Evolutionary conservation across 306 rosid species (phyloP).

Genomic region (Spatholobus suberectus): DNA sequence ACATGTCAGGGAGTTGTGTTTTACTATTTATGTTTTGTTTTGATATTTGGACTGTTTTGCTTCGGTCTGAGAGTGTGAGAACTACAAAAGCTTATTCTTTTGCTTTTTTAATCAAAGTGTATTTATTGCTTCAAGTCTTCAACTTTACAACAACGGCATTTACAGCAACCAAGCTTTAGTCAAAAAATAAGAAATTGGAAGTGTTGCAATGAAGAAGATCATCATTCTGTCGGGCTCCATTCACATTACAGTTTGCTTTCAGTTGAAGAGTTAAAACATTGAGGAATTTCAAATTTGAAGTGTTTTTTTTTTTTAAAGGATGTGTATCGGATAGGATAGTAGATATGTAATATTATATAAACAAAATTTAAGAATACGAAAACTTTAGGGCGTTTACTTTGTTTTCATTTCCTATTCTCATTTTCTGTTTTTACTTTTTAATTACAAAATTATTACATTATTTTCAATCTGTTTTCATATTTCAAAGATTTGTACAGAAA

Average conservation of each 20-base stretch:
- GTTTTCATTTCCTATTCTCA: too few species aligned
- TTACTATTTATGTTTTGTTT: slow-evolving; percentile 27
- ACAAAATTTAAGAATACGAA: not conserved
- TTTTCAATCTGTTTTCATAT: too few species aligned
- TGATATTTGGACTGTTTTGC: slow-evolving; percentile 32
- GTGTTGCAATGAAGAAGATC: slow-evolving; percentile 11
- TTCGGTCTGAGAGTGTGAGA: not conserved
- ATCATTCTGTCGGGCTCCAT: slow-evolving; percentile 31
- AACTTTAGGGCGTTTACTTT: too few species aligned
- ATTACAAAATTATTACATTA: too few species aligned
- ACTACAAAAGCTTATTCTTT: not conserved
- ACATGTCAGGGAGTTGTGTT: slow-evolving; percentile 41
- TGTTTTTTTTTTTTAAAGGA: too few species aligned
- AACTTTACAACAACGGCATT: slow-evolving; percentile 37
- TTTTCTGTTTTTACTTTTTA: too few species aligned
- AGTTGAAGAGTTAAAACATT: not conserved
- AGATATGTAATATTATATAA: not conserved
- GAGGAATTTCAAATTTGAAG: slow-evolving; percentile 10
- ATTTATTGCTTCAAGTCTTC: slow-evolving; percentile 40
- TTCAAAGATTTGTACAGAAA: too few species aligned
- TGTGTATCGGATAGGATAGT: not conserved
- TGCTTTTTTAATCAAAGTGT: slow-evolving; percentile 26
- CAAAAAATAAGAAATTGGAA: not conserved
- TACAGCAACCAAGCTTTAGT: not conserved
- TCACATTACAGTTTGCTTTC: slow-evolving; percentile 29